Conservation (phyloP, 2,329 filamentous ascomycete species). For the Xylariaceae sp. region DNA sequence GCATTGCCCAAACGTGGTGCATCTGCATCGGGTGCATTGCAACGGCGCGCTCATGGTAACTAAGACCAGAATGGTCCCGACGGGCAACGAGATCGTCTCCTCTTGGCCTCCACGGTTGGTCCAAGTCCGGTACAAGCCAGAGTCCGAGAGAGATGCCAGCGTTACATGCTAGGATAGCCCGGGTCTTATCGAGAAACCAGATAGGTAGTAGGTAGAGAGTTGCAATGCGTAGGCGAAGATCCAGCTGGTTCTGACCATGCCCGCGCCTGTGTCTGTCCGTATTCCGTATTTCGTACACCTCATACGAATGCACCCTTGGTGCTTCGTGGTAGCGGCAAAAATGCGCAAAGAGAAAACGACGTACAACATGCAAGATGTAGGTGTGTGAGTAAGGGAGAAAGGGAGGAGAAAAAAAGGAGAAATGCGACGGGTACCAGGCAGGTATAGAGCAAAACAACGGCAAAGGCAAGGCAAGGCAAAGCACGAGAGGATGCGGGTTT, state of each 20-base stretch:
- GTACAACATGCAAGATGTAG: constrained; percentile 10
- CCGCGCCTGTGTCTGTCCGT: neutral
- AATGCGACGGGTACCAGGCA: constrained; percentile 10
- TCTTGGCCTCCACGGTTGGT: constrained; percentile 21
- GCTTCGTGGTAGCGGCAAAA: constrained; percentile 6
- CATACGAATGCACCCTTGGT: constrained; percentile 13
- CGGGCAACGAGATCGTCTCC: constrained; percentile 17
- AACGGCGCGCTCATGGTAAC: constrained; percentile 18
- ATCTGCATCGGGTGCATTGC: constrained; percentile 11
- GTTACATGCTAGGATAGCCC: constrained; percentile 9
- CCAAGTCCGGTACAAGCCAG: constrained; percentile 15
- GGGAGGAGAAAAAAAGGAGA: constrained; percentile 11
- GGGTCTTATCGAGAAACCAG: constrained; percentile 11
- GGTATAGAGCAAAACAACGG: constrained; percentile 6
- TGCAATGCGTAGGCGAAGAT: constrained; percentile 15
- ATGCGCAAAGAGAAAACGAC: constrained; percentile 5
- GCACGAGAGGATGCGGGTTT: constrained; percentile 5
- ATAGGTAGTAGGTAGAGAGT: constrained; percentile 7
- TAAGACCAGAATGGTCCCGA: constrained; percentile 13
- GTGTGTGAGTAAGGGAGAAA: constrained; percentile 1
- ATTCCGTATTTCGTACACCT: constrained; percentile 3
- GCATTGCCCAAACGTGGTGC: constrained; percentile 7
- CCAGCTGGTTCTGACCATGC: neutral
- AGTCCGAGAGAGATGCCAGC: constrained; percentile 7
- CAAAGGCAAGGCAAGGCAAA: neutral